Conservation (phyloP, 163 green algal genomes). For the Scenedesmus sp. region DNA sequence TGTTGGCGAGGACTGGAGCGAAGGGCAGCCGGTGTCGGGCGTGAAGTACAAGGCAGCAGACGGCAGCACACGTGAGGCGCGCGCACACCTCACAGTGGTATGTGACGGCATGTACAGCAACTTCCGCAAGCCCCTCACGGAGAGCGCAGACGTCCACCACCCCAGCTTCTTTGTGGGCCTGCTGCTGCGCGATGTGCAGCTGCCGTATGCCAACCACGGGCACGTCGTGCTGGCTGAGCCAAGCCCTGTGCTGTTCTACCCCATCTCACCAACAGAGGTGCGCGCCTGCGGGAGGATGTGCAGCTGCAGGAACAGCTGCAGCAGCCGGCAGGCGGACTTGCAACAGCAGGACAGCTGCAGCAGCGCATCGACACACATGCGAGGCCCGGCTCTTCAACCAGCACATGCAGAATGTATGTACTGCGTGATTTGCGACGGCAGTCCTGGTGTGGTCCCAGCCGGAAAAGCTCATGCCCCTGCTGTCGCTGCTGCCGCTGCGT, state of each 20-base stretch:
- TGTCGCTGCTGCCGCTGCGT: not conserved
- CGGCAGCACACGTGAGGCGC: conserved; percentile 70
- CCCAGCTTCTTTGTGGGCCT: conserved; percentile 97
- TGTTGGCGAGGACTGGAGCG: conserved; percentile 75
- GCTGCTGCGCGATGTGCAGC: conserved; percentile 78
- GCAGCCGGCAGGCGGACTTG: not conserved
- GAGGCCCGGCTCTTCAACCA: not conserved
- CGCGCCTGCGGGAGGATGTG: not conserved
- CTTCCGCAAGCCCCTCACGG: conserved; percentile 75
- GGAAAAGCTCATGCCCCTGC: no score
- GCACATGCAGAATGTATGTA: no score
- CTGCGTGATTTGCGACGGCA: no score
- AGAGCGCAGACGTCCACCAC: conserved; percentile 69
- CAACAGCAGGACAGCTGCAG: not conserved
- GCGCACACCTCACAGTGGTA: conserved; percentile 93
- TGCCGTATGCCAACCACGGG: conserved; percentile 93
- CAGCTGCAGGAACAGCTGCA: not conserved
- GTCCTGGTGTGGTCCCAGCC: no score
- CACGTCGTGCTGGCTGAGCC: conserved; percentile 96
- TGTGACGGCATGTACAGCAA: conserved; percentile 99
- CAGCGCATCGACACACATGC: no score
- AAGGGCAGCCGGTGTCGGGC: conserved; percentile 76
- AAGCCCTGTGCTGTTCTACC: conserved; percentile 98
- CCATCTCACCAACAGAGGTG: conserved; percentile 90
- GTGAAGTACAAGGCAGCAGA: conserved; percentile 84